These are phyloP conservation scores for Phanerodontia chrysosporium DNA, from an alignment of 768 basidiomycete genomes.

Conservation along the genomic window DNA sequence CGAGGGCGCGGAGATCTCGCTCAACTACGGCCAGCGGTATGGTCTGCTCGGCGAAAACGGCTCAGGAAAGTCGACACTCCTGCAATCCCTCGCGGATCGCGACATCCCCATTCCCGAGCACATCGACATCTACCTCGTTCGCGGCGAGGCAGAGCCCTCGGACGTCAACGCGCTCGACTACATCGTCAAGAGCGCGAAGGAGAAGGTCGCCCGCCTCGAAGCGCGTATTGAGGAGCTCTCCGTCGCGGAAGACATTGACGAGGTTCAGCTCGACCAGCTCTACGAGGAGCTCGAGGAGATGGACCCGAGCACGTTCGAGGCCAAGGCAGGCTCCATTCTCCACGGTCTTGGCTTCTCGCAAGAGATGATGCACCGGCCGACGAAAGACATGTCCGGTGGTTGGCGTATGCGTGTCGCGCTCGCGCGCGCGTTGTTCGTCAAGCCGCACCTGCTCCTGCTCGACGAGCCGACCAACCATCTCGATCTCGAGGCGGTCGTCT, in stretches of 20 bases:
- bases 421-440: constrained; percentile 92
- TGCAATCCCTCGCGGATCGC: constrained; percentile 91
- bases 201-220: constrained; percentile 92
- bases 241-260: constrained; percentile 85
- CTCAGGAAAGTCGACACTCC: constrained; percentile 98
- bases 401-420: constrained; percentile 99
- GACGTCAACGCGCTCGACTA: constrained; percentile 96
- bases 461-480: constrained; percentile 93
- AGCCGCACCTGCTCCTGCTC: constrained; percentile 90
- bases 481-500: constrained; percentile 96
- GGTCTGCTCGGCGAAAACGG: constrained; percentile 97
- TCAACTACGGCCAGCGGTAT: constrained; percentile 91
- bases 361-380: constrained; percentile 93
- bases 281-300: constrained; percentile 98
- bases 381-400: constrained; percentile 98
- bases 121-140: constrained; percentile 96
- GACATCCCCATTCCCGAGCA: constrained; percentile 93
- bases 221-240: constrained; percentile 92
- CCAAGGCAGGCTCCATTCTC: constrained; percentile 93
- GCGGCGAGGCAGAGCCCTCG: constrained; percentile 93
- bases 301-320: constrained; percentile 93
- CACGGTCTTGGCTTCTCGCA: constrained; percentile 92
- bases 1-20: constrained; percentile 64
- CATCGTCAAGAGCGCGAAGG: constrained; percentile 87
- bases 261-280: constrained; percentile 77